Evolutionary conservation across 495 filamentous ascomycete genomes (phyloP), one percentile per base, ranked within the genome.

Genomic region (Penicillium silybi): DNA sequence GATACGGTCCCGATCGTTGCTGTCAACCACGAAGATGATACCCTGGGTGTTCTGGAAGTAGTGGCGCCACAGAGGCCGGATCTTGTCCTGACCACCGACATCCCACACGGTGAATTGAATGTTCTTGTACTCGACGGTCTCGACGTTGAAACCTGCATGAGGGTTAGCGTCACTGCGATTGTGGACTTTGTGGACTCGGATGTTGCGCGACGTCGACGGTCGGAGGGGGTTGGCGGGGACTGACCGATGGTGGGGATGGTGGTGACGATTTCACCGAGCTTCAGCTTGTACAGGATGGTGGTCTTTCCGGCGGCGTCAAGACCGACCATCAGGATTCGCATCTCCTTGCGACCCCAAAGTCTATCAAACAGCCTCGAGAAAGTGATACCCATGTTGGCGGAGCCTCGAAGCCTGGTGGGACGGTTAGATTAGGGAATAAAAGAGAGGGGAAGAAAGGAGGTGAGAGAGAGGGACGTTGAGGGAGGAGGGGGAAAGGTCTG

Each of bases 31-130:
- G 82, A 99, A 99, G 79, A 99, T 99, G 80, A 99, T 97, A 74
- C 93, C 93, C 78, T 99, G 93, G 58, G 93, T 99, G 79, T 99
- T 99, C 81, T 99, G 93, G 88, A 96, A 99, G 76, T 99, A 99
- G 80, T 99, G 93, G 79, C 93, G 87, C 93, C 93, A 99, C 67
- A 99, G 79, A 67, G 93, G 93, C 73, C 93, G 85, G 73, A 99
- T 99, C 88, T 99, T 99, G 82, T 99, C 93, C 82, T 99, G 93
- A 69, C 93, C 93, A 81, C 93, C 93, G 68, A 99, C 93, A 84
- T 99, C 93, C 93, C 93, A 99, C 73, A 99, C 93, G 70, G 93
- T 99, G 80, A 99, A 99, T 72, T 96, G 92, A 72, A 99, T 97
- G 83, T 99, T 97, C 85, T 96, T 96, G 81, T 97, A 99, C 72